Base-by-base conservation (phyloP, 2,329 filamentous ascomycete genomes). In the Diaporthe sp. region DNA sequence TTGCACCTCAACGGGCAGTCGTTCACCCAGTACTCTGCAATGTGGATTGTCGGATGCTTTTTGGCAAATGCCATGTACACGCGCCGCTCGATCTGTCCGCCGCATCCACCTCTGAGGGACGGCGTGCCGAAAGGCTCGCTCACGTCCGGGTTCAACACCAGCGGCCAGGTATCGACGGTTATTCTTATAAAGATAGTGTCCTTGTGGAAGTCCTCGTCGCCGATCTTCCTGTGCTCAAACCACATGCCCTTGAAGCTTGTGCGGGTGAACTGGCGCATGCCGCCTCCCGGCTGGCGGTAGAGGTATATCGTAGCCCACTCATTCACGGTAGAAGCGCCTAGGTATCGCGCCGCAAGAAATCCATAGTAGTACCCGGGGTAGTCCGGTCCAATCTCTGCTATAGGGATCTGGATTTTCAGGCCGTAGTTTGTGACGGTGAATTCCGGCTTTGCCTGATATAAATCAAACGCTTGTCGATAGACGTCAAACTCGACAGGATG, bases 271-370 rank as follows among this genome's bases (percentile, higher is more conserved):
- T 68, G 65, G 9, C 65, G 65, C 65, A 68, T 68, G 8, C 47
- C 65, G 22, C 65, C 65, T 53, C 65, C 65, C 7, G 47, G 47
- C 31, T 53, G 31, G 6, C 65, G 65, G 12, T 53, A 39, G 7
- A 68, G 65, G n/a, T 68, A 68, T 13, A 68, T 68, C 10, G 65
- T 68, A 15, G 65, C 65, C 65, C 65, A 68, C n/a, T 68, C 65
- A 8, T 68, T 31, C 7, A 53, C 12, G 3, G 47, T 15, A 42
- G 13, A 34, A 15, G 65, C 65, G 15, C 65, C 65, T 17, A 68
- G 31, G 37, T 68, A 68, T 28, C 65, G 65, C 12, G 65, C 65
- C 47, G 65, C 65, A 15, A 68, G 65, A 10, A 53, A 53, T 25
- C 17, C 65, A 34, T 68, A 68, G 47, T 68, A 55, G 7, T 68